These are phyloP conservation scores for Trichoderma endophyticum DNA, from an alignment of 2,329 filamentous ascomycete genomes.

Conservation along the genomic window DNA sequence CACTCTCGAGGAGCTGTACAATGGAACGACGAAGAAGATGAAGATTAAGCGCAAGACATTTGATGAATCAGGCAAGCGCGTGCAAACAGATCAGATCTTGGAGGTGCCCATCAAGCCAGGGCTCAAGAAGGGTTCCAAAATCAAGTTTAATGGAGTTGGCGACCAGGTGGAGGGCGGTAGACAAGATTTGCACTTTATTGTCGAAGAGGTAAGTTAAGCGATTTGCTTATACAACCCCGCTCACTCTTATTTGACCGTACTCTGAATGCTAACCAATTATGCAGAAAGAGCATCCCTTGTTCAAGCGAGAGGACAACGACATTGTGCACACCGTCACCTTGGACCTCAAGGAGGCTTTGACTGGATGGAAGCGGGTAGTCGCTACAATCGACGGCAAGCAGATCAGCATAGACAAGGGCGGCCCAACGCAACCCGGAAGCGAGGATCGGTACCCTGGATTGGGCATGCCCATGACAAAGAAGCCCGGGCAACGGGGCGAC, in stretches of 20 bases:
- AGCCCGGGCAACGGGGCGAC: constrained; percentile 77
- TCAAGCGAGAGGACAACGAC: constrained; percentile 84
- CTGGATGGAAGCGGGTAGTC: constrained; percentile 89
- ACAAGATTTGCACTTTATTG: constrained; percentile 91
- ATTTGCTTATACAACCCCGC: background rate
- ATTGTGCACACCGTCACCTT: constrained; percentile 75
- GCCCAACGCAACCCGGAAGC: constrained; percentile 81
- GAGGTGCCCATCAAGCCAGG: constrained; percentile 96
- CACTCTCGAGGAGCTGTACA: constrained; percentile 83
- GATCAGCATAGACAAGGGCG: constrained; percentile 72
- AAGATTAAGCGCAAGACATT: constrained; percentile 97
- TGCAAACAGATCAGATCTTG: constrained; percentile 81
- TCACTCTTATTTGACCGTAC: background rate
- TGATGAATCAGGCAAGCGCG: constrained; percentile 80
- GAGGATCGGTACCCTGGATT: constrained; percentile 76
- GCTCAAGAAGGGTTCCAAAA: constrained; percentile 94
- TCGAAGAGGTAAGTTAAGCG: constrained; percentile 72
- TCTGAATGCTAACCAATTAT: constrained; percentile 19
- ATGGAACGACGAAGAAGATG: constrained; percentile 90
- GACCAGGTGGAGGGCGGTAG: constrained; percentile 95
- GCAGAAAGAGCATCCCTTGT: constrained; percentile 83
- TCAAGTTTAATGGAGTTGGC: constrained; percentile 96
- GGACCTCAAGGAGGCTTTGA: constrained; percentile 87
- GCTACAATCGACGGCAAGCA: constrained; percentile 90
- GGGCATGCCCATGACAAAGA: constrained; percentile 96